These are phyloP conservation scores for Camelina laxa DNA, from an alignment of 345 rosid genomes.

Conservation along the genomic window DNA sequence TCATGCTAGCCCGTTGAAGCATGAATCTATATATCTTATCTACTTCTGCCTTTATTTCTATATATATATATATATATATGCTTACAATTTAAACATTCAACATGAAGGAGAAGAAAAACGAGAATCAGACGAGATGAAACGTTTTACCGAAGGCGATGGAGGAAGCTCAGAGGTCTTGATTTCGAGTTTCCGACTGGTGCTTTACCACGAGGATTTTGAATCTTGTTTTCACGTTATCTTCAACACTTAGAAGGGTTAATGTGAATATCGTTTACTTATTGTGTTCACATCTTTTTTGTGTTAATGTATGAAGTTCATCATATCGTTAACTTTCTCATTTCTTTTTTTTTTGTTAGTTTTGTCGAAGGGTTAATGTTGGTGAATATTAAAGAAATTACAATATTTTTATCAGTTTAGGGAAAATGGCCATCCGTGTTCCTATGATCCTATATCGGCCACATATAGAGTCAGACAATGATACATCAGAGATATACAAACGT, in stretches of 20 bases:
- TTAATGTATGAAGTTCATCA: constrained; percentile 1
- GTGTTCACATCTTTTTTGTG: constrained; percentile 30
- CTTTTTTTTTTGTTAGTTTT: not conserved
- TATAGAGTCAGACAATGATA: not conserved
- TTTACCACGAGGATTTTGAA: constrained; percentile 40
- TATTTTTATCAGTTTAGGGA: not conserved
- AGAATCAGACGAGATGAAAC: constrained; percentile 22
- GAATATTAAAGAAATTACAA: not conserved
- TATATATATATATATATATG: not conserved
- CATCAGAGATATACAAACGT: not conserved
- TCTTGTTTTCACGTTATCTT: constrained; percentile 36
- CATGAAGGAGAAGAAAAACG: constrained; percentile 14
- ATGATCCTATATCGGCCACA: not conserved
- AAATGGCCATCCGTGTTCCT: not conserved
- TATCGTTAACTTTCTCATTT: not conserved
- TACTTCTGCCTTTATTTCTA: not conserved
- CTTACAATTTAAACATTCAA: not conserved
- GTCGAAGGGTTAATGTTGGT: not conserved
- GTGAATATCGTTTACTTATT: too few species aligned
- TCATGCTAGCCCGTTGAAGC: constrained; percentile 35
- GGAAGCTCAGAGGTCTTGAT: not conserved
- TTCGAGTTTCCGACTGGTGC: constrained; percentile 3
- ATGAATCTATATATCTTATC: constrained; percentile 18
- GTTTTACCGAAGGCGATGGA: constrained; percentile 29
- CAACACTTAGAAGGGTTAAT: not conserved